A percentile compares a stretch with the other conserved stretches of the same genome.
Conservation (phyloP, 2,329 filamentous ascomycete genomes). For the Aspergillus luchuensis region DNA sequence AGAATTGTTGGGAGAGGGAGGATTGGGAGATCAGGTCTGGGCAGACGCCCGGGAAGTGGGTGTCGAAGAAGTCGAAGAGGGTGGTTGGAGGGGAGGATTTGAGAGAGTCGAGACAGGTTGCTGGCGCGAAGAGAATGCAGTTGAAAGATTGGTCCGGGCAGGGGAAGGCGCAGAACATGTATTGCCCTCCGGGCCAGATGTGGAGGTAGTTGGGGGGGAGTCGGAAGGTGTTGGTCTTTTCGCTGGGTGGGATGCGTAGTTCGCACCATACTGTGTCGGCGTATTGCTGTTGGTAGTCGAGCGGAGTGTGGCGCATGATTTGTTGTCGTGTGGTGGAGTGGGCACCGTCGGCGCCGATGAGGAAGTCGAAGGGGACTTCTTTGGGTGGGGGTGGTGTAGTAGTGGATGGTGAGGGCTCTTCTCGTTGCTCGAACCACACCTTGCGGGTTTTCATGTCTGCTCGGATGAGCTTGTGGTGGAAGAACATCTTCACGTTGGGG, state of each 20-base stretch:
- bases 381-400: constrained; percentile 18
- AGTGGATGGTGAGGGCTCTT: constrained; percentile 27
- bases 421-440: constrained; percentile 79
- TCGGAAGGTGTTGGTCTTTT: constrained; percentile 59
- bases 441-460: constrained; percentile 77
- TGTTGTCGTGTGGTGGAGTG: constrained; percentile 90
- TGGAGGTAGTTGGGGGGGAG: constrained; percentile 93
- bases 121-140: constrained; percentile 87
- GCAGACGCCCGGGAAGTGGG: constrained; percentile 81
- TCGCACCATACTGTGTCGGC: constrained; percentile 98
- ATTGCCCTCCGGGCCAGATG: constrained; percentile 91
- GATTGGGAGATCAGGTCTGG: constrained; percentile 61
- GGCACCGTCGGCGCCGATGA: constrained; percentile 93
- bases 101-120: constrained; percentile 67
- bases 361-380: constrained; percentile 80
- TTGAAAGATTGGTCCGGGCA: constrained; percentile 86
- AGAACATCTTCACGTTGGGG: constrained; percentile 88
- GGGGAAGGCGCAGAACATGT: constrained; percentile 99
- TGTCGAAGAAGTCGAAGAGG: constrained; percentile 85
- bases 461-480: constrained; percentile 89
- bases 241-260: constrained; percentile 72
- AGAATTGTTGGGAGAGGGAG: constrained; percentile 74
- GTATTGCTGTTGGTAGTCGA: constrained; percentile 92
- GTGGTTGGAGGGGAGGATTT: constrained; percentile 59
- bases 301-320: constrained; percentile 89